Base-by-base conservation (phyloP, 2,329 filamentous ascomycete genomes). In the Stachybotrys echinatus region DNA sequence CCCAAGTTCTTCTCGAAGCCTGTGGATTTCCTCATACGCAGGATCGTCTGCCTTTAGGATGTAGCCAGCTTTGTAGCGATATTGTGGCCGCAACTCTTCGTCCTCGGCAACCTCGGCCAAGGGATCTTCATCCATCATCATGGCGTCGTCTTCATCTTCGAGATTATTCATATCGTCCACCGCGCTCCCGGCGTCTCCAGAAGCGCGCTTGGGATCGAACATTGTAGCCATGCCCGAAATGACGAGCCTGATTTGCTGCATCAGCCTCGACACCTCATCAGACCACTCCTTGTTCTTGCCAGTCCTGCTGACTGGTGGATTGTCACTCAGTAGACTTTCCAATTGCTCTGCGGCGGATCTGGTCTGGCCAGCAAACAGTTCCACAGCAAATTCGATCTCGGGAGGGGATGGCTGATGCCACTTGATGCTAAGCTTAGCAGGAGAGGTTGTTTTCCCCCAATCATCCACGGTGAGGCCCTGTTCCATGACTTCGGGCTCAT, bases 271-370 rank as follows among this genome's bases (percentile, higher is more conserved):
- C 23, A 97, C 87, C 65, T 99, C 95, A 65, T 99, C 94, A 0
- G 92, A 96, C 94, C 94, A 99, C 61, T 96, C 92, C 69, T 97
- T 99, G 58, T 95, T 95, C 65, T 92, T 96, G 37, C 94, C 94
- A 57, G 92, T 92, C 50, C 92, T 83, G 67, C 91, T 95, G 48
- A 97, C 86, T 3, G 84, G 86, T 2, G 91, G 87, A 34, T 87
- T 81, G 43, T 89, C 85, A 54, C 88, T 85, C 62, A 90, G 95
- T n/a, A 99, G 77, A 7, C 85, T 81, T 54, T 83, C 81, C 12
- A 99, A 72, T 53, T 89, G 84, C 51, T 84, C 75, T 52, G 92
- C 80, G 2, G 92, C 92, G 39, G 82, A 84, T 50, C 83, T 83
- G 6, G 88, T 86, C 67, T 97, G 92, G 1, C 85, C 87, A 56